phyloP scores from a whole-genome alignment of 257 asterid species.

The Pogostemon cablin region DNA sequence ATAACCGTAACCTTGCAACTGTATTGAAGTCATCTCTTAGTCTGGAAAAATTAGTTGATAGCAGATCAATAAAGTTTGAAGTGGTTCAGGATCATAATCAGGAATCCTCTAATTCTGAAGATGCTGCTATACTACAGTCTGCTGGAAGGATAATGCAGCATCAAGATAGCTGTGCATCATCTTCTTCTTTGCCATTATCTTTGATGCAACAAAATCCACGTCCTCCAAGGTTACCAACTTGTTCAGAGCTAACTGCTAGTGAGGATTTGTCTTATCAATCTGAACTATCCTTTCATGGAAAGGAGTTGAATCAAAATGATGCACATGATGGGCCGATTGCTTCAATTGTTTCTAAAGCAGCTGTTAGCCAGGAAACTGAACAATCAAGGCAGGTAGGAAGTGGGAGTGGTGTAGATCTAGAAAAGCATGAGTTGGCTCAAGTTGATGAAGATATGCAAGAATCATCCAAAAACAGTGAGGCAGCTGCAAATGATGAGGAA shows the following conservation, averaged over 20 bases:
- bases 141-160: slow-evolving; percentile 48
- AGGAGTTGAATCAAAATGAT: slow-evolving; percentile 35
- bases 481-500: slow-evolving; percentile 52
- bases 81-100: slow-evolving; percentile 41
- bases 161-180: slow-evolving; percentile 63
- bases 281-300: slow-evolving; percentile 48
- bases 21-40: slow-evolving; percentile 33
- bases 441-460: slow-evolving; percentile 41
- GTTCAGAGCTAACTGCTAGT: slow-evolving; percentile 51
- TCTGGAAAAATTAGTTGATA: slow-evolving; percentile 43
- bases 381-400: slow-evolving; percentile 39
- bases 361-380: slow-evolving; percentile 35
- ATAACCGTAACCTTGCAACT: slow-evolving; percentile 37
- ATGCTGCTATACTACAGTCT: slow-evolving; percentile 27
- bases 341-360: slow-evolving; percentile 27
- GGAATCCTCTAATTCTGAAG: slow-evolving; percentile 32
- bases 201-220: slow-evolving; percentile 52
- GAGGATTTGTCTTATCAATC: slow-evolving; percentile 50
- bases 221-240: slow-evolving; percentile 44
- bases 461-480: slow-evolving; percentile 38
- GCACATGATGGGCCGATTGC: slow-evolving; percentile 36
- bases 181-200: slow-evolving; percentile 55
- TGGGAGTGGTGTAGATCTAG: slow-evolving; percentile 37
- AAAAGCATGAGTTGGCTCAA: slow-evolving; percentile 32
- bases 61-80: slow-evolving; percentile 59